Percentiles rank a stretch among this genome's conserved stretches.
phyloP scores from a whole-genome alignment of 768 basidiomycete genomes.

The Kwoniella bestiolae region DNA sequence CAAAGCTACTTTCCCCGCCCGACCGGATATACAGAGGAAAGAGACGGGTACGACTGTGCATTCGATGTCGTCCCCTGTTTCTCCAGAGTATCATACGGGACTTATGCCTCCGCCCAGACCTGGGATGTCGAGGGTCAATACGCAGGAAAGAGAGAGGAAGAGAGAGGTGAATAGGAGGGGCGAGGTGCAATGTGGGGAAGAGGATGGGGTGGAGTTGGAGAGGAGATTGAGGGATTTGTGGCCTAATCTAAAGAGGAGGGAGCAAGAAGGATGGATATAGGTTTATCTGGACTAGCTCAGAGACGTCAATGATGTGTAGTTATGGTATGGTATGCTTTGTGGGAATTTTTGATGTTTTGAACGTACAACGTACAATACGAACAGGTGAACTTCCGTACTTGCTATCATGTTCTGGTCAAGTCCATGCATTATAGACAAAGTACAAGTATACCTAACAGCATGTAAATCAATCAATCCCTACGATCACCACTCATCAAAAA shows the following conservation, averaged over 20 bases:
- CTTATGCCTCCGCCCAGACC: slow-evolving; percentile 20
- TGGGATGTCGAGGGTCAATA: slow-evolving; percentile 7
- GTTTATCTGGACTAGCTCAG: too few species aligned
- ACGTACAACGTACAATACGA: too few species aligned
- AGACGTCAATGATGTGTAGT: too few species aligned
- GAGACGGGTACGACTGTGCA: slow-evolving; percentile 11
- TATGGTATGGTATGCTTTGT: background rate
- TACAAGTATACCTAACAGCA: too few species aligned
- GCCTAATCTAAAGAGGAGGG: slow-evolving; percentile 11
- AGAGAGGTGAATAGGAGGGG: background rate
- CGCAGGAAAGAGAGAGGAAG: slow-evolving; percentile 4
- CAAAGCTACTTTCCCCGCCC: background rate
- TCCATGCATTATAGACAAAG: too few species aligned
- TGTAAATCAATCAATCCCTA: too few species aligned
- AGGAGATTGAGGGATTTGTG: slow-evolving; percentile 14
- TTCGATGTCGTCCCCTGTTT: slow-evolving; percentile 12
- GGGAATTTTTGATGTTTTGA: too few species aligned
- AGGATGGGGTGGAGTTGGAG: background rate
- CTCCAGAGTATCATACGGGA: background rate
- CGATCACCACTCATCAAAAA: slow-evolving; percentile 62
- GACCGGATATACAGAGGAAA: background rate
- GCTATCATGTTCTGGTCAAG: too few species aligned
- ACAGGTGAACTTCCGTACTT: too few species aligned
- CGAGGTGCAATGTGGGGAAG: background rate
- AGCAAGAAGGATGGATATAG: slow-evolving; percentile 19